Conservation (phyloP, 129 eudicot genomes). For the Ambrosia trifida region DNA sequence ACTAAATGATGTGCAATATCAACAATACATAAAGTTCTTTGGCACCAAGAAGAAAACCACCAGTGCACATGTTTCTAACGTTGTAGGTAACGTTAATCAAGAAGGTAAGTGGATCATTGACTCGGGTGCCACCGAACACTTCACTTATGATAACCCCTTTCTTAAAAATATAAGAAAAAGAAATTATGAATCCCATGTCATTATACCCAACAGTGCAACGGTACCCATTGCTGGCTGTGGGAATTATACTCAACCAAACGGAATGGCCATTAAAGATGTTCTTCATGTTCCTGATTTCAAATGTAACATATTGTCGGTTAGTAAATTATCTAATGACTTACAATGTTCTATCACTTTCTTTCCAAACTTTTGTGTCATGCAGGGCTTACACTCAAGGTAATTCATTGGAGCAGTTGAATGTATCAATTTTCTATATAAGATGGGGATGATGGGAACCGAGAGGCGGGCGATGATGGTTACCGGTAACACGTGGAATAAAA, state of each 20-base stretch:
- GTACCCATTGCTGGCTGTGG: not conserved
- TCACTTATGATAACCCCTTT: not conserved
- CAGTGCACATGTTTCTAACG: no score
- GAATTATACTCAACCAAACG: not conserved
- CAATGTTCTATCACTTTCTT: not conserved
- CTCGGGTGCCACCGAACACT: conserved; percentile 1
- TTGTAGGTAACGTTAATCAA: no score
- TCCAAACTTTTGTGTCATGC: not conserved
- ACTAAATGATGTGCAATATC: no score
- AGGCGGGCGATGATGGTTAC: not conserved
- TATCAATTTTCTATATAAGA: not conserved
- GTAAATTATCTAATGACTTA: not conserved
- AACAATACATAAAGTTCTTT: no score
- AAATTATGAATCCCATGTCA: not conserved
- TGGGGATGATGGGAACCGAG: not conserved
- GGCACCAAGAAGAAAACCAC: no score
- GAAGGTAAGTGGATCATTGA: not conserved
- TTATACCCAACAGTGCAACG: not conserved
- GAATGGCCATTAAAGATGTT: not conserved
- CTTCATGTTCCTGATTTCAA: no score
- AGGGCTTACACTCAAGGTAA: not conserved
- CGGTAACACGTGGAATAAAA: not conserved
- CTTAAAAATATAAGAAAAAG: not conserved
- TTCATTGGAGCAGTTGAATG: not conserved
- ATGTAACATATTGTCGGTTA: not conserved